Base-by-base conservation (phyloP, 2,329 filamentous ascomycete genomes). In the Xenoacremonium recifei region DNA sequence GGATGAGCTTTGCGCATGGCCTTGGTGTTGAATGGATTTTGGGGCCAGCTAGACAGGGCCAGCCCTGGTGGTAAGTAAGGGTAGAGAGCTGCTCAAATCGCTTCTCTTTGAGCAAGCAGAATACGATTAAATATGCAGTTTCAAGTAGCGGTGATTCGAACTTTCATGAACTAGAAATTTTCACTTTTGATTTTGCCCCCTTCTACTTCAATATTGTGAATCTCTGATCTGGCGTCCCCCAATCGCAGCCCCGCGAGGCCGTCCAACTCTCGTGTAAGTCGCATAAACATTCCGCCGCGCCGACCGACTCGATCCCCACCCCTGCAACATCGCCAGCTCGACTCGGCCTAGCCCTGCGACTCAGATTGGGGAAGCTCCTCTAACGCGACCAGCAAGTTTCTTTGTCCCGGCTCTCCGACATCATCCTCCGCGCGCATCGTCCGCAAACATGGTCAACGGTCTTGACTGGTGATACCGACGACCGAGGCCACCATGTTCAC, bases 401-500 rank as follows among this genome's bases (percentile, higher is more conserved):
- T 52, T 57, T 57, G 48, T 50, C 45, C 20, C 49, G 40, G 43
- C 40, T 37, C 42, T 43, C 44, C 37, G 44, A 34, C 43, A 54
- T 52, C 45, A 52, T 47, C 41, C 39, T 32, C 42, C 46, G 35
- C 32, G 16, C 35, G 32, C 35, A 35, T 30, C 34, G 29, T 16
- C 27, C 21, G 39, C 48, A 40, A 54, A n/a, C 41, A 58, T 57
- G 52, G 54, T 44, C 27, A 37, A 23, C 42, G 35, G 43, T 43
- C 54, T 44, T 38, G 46, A 37, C 45, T 55, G 44, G 41, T 42
- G 42, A 13, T 34, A 19, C 12, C 21, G 4, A n/a, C n/a, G 21
- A 5, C 37, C 19, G n/a, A 39, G 40, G 44, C 55, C 62, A 69
- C 52, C 58, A 99, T 99, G 93, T 97, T 99, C 75, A 95, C 87